Percentiles rank a stretch among this genome's conserved stretches.
Conservation (phyloP, 305 asterid genomes). For the Caryopteris hybrid region DNA sequence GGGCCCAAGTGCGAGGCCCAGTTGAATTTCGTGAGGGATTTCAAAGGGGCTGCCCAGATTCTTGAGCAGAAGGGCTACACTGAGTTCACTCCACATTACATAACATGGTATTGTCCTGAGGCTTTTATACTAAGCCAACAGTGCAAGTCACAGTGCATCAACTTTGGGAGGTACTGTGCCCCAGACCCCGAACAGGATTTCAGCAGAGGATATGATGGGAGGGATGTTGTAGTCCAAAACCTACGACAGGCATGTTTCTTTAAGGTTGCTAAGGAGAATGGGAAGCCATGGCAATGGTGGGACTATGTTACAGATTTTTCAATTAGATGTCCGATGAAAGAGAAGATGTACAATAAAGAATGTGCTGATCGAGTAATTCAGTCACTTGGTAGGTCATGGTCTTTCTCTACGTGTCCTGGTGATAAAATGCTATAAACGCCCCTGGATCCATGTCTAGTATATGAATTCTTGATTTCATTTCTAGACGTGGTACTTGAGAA, state of each 20-base stretch:
- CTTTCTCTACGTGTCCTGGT: background rate
- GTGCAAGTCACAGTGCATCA: conserved; percentile 77
- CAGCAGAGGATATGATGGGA: conserved; percentile 76
- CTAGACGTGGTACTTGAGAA: no score
- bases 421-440: background rate
- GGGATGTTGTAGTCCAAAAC: conserved; percentile 85
- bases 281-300: conserved; percentile 99
- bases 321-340: conserved; percentile 84
- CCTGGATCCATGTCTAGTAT: background rate
- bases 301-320: conserved; percentile 89
- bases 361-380: conserved; percentile 73
- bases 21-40: conserved; percentile 54
- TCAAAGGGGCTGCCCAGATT: conserved; percentile 95
- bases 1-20: conserved; percentile 89
- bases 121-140: conserved; percentile 67
- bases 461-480: no score
- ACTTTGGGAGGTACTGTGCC: conserved; percentile 69
- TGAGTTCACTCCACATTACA: conserved; percentile 69
- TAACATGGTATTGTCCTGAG: conserved; percentile 79
- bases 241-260: conserved; percentile 78
- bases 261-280: conserved; percentile 69
- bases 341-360: conserved; percentile 68
- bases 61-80: conserved; percentile 92
- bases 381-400: conserved; percentile 63
- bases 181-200: conserved; percentile 83